These are phyloP conservation scores for Pythium vanterpoolii DNA, from an alignment of 352 stramenopile species.

Conservation along the genomic window DNA sequence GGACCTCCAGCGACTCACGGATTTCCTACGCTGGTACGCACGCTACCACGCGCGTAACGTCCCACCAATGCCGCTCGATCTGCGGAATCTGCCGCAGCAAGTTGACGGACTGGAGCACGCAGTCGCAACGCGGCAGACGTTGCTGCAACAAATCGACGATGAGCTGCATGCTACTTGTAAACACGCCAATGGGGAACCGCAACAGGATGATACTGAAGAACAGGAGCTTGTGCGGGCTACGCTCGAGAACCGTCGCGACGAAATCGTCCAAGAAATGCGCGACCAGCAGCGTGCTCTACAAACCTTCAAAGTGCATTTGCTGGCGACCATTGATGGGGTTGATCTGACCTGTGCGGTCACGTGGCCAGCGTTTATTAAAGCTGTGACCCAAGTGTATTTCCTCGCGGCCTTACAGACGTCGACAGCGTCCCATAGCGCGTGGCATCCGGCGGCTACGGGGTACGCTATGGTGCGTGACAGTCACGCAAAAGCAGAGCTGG, in stretches of 20 bases:
- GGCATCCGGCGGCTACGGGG: constrained; percentile 45
- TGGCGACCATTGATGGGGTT: constrained; percentile 55
- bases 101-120: constrained; percentile 37
- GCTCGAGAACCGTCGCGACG: constrained; percentile 13
- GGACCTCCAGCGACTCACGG: constrained; percentile 24
- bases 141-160: constrained; percentile 41
- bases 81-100: constrained; percentile 25
- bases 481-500: constrained; percentile 23
- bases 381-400: constrained; percentile 45
- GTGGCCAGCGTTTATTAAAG: constrained; percentile 59
- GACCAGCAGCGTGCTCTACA: constrained; percentile 30
- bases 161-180: constrained; percentile 25
- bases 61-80: constrained; percentile 10
- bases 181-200: neutral
- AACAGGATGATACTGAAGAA: constrained; percentile 14
- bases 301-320: constrained; percentile 45
- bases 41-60: constrained; percentile 24
- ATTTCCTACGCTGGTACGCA: constrained; percentile 62
- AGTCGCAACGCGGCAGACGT: constrained; percentile 27
- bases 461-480: constrained; percentile 52
- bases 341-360: constrained; percentile 40
- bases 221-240: constrained; percentile 12
- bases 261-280: constrained; percentile 28
- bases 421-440: constrained; percentile 20
- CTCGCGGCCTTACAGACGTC: constrained; percentile 28